phyloP scores from a whole-genome alignment of 257 asterid species.

The Plectranthus barbatus region DNA sequence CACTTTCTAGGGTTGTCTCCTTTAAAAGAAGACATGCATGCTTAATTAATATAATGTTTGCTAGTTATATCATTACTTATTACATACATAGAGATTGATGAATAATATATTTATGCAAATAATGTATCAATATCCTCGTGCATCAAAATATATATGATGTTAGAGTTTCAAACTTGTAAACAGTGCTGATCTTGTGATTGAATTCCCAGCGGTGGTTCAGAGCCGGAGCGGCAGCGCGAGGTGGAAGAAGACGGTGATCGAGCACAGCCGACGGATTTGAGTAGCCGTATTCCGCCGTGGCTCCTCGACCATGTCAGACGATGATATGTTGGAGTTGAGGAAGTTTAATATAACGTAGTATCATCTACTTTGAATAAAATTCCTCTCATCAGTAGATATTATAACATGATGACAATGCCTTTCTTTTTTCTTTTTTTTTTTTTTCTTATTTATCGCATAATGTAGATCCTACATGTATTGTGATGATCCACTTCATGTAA shows the following conservation, averaged over 20 bases:
- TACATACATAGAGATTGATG: too few relatives aligned
- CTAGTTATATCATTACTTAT: too few relatives aligned
- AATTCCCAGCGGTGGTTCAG: not conserved
- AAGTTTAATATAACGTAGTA: not conserved
- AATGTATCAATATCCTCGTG: too few relatives aligned
- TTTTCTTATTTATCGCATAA: too few relatives aligned
- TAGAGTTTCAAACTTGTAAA: too few relatives aligned
- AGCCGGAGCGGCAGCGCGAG: not conserved
- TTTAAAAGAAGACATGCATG: too few relatives aligned
- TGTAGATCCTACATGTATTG: not conserved
- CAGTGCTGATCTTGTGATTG: too few relatives aligned
- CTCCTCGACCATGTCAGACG: constrained; percentile 6
- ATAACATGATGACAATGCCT: not conserved
- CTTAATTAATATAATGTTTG: too few relatives aligned
- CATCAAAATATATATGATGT: too few relatives aligned
- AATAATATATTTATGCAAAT: too few relatives aligned
- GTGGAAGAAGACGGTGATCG: not conserved
- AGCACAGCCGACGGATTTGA: not conserved
- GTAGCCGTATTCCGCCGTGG: constrained; percentile 22
- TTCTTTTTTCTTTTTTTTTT: not conserved
- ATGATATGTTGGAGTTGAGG: not conserved
- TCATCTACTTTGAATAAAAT: not conserved
- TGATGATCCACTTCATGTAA: not conserved
- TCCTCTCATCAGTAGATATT: not conserved
- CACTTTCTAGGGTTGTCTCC: too few relatives aligned